Evolutionary conservation across 1,284 basidiomycete genomes (phyloP), one percentile per base, ranked within the genome.

Genomic region (Chalciporus sp.): DNA sequence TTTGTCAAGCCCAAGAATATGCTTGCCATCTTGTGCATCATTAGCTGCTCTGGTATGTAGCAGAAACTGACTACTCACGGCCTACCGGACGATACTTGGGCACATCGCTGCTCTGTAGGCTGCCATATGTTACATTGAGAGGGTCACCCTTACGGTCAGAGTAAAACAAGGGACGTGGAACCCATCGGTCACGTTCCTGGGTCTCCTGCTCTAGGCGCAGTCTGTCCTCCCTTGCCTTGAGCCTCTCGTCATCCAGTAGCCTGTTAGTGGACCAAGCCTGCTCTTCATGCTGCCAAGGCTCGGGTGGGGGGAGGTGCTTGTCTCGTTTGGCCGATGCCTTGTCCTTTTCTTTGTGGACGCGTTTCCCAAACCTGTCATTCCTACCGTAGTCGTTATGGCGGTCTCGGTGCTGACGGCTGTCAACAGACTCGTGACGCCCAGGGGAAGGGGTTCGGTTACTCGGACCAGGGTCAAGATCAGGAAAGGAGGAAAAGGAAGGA

Each of bases 111-210:
- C 79, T 67, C 63, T 90, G 76, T 35, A 88, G 62, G 2, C 83
- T 75, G n/a, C 88, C 90, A 63, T 88, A 92, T 35, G 78, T 79
- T 27, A 90, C 67, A 62, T 88, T 92, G 55, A 85, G 71, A 43
- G 72, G 61, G 65, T 93, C 91, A 0, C 90, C 89, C 59, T 80
- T 84, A 47, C 80, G 75, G 66, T 92, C 89, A 6, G 81, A 81
- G 64, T 82, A 88, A 73, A 83, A 90, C 12, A 80, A 56, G 47
- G 60, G 60, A 31, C 64, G 72, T 42, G 69, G 69, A 19, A 63
- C 57, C 59, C 66, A 65, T 62, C 58, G 61, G 52, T 51, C 61
- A 44, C 59, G 56, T 43, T 71, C 61, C 39, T 58, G 53, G 23
- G 31, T 47, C 4, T 59, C 60, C 49, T 62, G 60, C 19, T 61